These are phyloP conservation scores for Termitomyces sp. DNA, from an alignment of 768 basidiomycete genomes.

Conservation along the genomic window DNA sequence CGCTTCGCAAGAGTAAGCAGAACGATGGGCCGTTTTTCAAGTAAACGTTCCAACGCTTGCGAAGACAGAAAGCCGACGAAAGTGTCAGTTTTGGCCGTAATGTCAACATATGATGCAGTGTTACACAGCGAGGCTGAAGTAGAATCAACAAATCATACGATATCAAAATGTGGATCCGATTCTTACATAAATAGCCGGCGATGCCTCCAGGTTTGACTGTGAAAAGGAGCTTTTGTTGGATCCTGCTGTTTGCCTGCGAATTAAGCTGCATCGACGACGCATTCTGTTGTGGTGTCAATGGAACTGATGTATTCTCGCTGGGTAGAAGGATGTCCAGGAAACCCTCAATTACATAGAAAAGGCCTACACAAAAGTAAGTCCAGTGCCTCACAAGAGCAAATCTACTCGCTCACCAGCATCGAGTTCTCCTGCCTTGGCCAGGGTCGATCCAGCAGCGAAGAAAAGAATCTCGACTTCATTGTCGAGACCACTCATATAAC, in stretches of 20 bases:
- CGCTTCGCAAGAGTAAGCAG: conserved; percentile 93
- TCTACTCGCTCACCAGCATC: conserved; percentile 57
- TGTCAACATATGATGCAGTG: conserved; percentile 93
- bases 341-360: conserved; percentile 95
- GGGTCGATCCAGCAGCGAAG: conserved; percentile 78
- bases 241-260: conserved; percentile 16
- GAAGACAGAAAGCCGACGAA: conserved; percentile 95
- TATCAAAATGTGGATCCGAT: neutral
- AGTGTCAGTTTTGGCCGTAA: conserved; percentile 95
- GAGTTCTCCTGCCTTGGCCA: conserved; percentile 86
- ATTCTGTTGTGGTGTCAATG: conserved; percentile 12
- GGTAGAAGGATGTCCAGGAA: conserved; percentile 90
- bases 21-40: conserved; percentile 94
- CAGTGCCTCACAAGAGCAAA: neutral
- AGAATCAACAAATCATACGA: neutral
- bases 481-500: conserved; percentile 79
- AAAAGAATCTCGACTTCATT: conserved; percentile 96
- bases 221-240: conserved; percentile 70
- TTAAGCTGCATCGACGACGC: conserved; percentile 6
- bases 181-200: conserved; percentile 86
- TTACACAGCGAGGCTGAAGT: conserved; percentile 80
- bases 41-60: conserved; percentile 79
- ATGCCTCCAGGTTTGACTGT: conserved; percentile 97
- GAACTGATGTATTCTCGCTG: conserved; percentile 25
- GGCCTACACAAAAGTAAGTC: conserved; percentile 34